phyloP scores from a whole-genome alignment of 2,329 filamentous ascomycete genomes.

The Pseudocercospora fijiensis region DNA sequence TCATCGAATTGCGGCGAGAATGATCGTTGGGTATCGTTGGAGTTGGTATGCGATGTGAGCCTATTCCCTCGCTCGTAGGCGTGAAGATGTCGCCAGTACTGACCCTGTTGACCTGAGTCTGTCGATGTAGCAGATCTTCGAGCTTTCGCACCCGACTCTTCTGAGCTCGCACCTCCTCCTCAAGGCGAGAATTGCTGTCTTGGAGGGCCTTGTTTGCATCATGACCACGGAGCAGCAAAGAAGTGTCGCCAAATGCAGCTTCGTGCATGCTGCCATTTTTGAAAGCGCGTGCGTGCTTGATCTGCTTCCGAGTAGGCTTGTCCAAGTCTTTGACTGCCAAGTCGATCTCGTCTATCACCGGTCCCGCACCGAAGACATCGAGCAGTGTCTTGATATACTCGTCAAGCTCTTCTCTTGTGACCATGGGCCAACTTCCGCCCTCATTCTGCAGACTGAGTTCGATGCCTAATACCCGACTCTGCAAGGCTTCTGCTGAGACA shows the following conservation, averaged over 20 bases:
- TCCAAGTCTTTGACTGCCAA: slow-evolving; percentile 78
- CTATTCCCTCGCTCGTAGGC: slow-evolving; percentile 28
- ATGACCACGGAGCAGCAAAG: slow-evolving; percentile 79
- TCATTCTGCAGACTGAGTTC: slow-evolving; percentile 83
- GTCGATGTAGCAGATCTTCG: slow-evolving; percentile 87
- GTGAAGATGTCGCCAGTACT: slow-evolving; percentile 40
- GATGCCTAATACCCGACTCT: slow-evolving; percentile 68
- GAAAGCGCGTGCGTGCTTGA: slow-evolving; percentile 85
- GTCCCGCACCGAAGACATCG: slow-evolving; percentile 63
- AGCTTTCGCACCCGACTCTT: slow-evolving; percentile 89
- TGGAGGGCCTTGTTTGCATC: slow-evolving; percentile 66
- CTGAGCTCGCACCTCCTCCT: slow-evolving; percentile 71
- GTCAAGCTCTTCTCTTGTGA: slow-evolving; percentile 73
- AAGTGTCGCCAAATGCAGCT: slow-evolving; percentile 80
- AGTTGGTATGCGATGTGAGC: slow-evolving; percentile 26
- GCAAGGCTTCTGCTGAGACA: slow-evolving; percentile 64
- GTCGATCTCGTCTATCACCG: slow-evolving; percentile 67
- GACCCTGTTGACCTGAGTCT: slow-evolving; percentile 57
- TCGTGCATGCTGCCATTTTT: slow-evolving; percentile 96
- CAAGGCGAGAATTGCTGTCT: slow-evolving; percentile 57
- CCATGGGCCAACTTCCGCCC: slow-evolving; percentile 75
- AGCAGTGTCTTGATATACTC: slow-evolving; percentile 68
- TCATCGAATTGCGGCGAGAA: slow-evolving; percentile 29
- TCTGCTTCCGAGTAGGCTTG: slow-evolving; percentile 79
- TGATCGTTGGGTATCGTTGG: slow-evolving; percentile 27